Percentiles rank a stretch among this genome's conserved stretches.
Conservation (phyloP, 352 stramenopile species). For the Phytophthora boehmeriae region DNA sequence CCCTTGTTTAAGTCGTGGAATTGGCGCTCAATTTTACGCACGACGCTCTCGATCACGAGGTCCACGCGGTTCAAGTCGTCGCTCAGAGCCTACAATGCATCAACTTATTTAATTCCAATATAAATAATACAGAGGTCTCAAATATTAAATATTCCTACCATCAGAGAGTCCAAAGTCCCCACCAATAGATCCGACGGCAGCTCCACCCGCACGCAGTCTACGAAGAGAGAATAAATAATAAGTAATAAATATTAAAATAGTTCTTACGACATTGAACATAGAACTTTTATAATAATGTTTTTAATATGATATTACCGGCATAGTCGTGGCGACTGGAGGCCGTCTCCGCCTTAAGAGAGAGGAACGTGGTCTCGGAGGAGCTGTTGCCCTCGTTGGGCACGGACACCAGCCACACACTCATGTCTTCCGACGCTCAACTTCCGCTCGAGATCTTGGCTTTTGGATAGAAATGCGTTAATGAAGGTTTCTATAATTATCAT, state of each 20-base stretch:
- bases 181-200: slow-evolving; percentile 95
- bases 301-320: slow-evolving; percentile 41
- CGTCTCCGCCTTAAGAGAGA: slow-evolving; percentile 86
- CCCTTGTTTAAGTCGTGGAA: slow-evolving; percentile 94
- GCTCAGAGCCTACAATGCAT: slow-evolving; percentile 59
- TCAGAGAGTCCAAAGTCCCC: slow-evolving; percentile 97
- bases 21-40: slow-evolving; percentile 97
- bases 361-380: slow-evolving; percentile 84
- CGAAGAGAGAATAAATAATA: slow-evolving; percentile 6
- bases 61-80: slow-evolving; percentile 98
- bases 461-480: neutral
- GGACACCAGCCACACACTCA: slow-evolving; percentile 81
- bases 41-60: slow-evolving; percentile 93
- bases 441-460: slow-evolving; percentile 20
- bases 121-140: too few relatives aligned
- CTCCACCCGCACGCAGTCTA: slow-evolving; percentile 86
- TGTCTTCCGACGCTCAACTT: slow-evolving; percentile 20
- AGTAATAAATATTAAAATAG: slow-evolving; percentile 2
- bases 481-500: neutral
- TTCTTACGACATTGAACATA: neutral
- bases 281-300: too few relatives aligned
- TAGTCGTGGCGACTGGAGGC: slow-evolving; percentile 85
- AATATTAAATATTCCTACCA: slow-evolving; percentile 63
- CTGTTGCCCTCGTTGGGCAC: slow-evolving; percentile 86
- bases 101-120: too few relatives aligned